phyloP scores from a whole-genome alignment of 495 filamentous ascomycete genomes.

The Pseudevernia furfuracea region DNA sequence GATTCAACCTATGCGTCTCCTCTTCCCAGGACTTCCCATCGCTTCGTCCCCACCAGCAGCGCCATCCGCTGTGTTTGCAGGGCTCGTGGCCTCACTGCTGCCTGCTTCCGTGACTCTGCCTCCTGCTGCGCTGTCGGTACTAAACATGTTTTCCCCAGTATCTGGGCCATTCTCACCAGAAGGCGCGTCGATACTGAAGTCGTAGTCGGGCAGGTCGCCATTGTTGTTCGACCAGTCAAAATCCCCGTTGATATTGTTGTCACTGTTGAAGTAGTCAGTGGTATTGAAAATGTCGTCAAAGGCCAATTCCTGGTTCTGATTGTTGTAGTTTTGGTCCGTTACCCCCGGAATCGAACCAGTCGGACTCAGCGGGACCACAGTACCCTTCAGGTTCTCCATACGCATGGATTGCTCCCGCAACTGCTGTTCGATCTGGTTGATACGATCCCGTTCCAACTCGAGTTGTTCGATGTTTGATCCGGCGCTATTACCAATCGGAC shows the following conservation, averaged over 20 bases:
- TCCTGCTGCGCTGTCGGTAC: slow-evolving; percentile 3
- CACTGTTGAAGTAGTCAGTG: slow-evolving; percentile 50
- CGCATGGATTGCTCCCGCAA: slow-evolving; percentile 64
- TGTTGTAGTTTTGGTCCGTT: slow-evolving; percentile 13
- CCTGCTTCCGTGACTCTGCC: slow-evolving; percentile 16
- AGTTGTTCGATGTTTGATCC: slow-evolving; percentile 54
- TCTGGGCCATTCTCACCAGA: neutral
- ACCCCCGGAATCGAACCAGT: slow-evolving; percentile 63
- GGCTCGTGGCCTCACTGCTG: slow-evolving; percentile 25
- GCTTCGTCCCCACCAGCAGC: slow-evolving; percentile 6
- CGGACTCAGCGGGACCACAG: slow-evolving; percentile 71
- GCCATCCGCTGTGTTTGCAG: slow-evolving; percentile 14
- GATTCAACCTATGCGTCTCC: slow-evolving; percentile 8
- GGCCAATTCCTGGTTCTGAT: slow-evolving; percentile 42
- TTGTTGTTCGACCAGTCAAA: slow-evolving; percentile 15
- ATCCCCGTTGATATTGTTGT: slow-evolving; percentile 7
- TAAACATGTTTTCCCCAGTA: neutral
- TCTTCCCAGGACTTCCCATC: slow-evolving; percentile 15
- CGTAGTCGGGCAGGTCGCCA: slow-evolving; percentile 14
- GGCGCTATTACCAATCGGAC: slow-evolving; percentile 52
- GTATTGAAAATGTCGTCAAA: slow-evolving; percentile 63
- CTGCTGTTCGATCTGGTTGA: slow-evolving; percentile 67
- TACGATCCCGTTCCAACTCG: slow-evolving; percentile 64
- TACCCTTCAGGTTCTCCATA: slow-evolving; percentile 59
- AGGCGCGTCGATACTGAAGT: slow-evolving; percentile 19